Percentiles rank a stretch among this genome's conserved stretches.
phyloP scores from a whole-genome alignment of 441 rosid genomes.

The Croton setiger region DNA sequence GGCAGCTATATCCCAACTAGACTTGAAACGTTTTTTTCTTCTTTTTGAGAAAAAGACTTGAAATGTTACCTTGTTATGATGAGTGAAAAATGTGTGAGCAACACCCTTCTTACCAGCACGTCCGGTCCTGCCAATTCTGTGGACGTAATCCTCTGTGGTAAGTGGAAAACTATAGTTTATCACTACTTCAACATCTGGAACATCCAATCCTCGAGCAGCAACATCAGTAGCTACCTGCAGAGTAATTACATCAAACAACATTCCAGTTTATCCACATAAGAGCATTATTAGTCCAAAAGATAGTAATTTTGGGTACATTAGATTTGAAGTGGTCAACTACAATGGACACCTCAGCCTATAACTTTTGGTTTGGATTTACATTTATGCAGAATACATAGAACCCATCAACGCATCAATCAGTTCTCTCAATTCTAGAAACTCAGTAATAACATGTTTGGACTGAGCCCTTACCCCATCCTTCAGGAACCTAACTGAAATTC shows the following conservation, averaged over 20 bases:
- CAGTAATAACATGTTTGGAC: not conserved
- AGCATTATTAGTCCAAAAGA: not conserved
- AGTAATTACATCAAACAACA: conserved; percentile 14
- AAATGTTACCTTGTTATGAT: conserved; percentile 64
- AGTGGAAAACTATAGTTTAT: conserved; percentile 92
- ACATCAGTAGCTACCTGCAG: conserved; percentile 93
- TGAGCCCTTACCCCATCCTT: not conserved
- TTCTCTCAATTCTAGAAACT: not conserved
- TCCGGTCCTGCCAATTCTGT: conserved; percentile 93
- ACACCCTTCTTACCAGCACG: conserved; percentile 98
- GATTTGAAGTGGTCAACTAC: not conserved
- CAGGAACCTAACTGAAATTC: not conserved
- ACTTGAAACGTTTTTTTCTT: not conserved
- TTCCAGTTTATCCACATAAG: not conserved
- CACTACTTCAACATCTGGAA: conserved; percentile 94
- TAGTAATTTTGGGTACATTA: too few relatives aligned
- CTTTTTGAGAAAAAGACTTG: not conserved
- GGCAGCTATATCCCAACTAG: not conserved
- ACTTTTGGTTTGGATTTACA: not conserved
- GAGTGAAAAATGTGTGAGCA: conserved; percentile 92
- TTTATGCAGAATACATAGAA: not conserved
- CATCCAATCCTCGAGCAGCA: conserved; percentile 94
- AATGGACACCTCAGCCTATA: not conserved
- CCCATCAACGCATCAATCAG: not conserved
- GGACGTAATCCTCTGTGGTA: conserved; percentile 90